These are phyloP conservation scores for Saitozyma podzolica DNA, from an alignment of 768 basidiomycete genomes.

Conservation along the genomic window DNA sequence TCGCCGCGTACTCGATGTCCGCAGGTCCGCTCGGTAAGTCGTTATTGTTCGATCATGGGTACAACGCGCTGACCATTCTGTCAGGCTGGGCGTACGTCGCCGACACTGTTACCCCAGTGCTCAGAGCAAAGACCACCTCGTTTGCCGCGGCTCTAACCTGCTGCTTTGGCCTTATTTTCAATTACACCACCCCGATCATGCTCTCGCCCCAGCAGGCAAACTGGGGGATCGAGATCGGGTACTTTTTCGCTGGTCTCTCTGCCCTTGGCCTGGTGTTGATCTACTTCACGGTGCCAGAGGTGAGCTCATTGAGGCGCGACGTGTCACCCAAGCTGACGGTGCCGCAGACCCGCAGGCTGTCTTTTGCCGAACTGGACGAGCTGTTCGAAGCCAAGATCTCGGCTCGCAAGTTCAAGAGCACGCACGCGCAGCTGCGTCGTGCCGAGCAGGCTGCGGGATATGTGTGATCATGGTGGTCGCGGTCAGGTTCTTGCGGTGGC, in stretches of 20 bases:
- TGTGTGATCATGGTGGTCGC: too few species aligned
- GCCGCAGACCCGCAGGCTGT: conserved; percentile 15
- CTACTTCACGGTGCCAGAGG: conserved; percentile 24
- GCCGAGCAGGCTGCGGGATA: too few species aligned
- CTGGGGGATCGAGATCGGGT: conserved; percentile 22
- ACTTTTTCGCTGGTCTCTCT: conserved; percentile 10
- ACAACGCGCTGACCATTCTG: not conserved
- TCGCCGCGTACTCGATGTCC: conserved; percentile 16
- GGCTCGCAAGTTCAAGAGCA: conserved; percentile 29
- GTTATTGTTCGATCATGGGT: not conserved
- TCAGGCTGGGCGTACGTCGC: conserved; percentile 15
- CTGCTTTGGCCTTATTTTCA: conserved; percentile 10
- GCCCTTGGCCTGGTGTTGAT: conserved; percentile 6
- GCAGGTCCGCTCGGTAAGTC: conserved; percentile 20
- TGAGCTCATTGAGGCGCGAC: not conserved
- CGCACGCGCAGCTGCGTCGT: not conserved
- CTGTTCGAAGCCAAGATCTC: conserved; percentile 37
- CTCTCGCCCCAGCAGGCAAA: conserved; percentile 20
- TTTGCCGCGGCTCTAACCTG: conserved; percentile 11
- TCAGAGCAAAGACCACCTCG: conserved; percentile 19
- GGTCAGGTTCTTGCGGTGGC: too few species aligned
- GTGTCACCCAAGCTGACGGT: not conserved
- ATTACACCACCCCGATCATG: conserved; percentile 20
- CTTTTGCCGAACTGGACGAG: conserved; percentile 38
- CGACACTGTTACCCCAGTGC: conserved; percentile 7